phyloP scores from a whole-genome alignment of 768 basidiomycete species.

The Termitomyces sp. region DNA sequence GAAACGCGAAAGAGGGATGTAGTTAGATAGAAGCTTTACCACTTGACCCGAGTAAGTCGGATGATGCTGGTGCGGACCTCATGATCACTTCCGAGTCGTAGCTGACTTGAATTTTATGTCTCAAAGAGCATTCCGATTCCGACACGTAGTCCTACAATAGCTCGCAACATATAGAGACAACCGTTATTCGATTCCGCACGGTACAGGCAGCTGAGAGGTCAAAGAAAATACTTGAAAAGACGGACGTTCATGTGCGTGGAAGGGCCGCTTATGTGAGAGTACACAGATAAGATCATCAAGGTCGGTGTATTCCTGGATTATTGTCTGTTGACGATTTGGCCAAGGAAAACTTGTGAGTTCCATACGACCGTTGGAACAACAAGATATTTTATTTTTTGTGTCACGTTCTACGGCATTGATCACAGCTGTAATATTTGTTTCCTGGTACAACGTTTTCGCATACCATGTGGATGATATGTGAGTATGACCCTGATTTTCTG shows the following conservation, averaged over 20 bases:
- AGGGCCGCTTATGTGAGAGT: too few species aligned
- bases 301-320: too few species aligned
- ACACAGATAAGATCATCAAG: too few species aligned
- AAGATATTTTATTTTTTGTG: neutral
- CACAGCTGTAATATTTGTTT: neutral
- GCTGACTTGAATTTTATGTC: neutral
- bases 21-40: neutral
- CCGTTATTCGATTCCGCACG: neutral
- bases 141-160: neutral
- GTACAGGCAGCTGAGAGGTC: too few species aligned
- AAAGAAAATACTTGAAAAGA: too few species aligned
- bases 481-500: neutral
- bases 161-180: neutral
- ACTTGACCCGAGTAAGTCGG: too few species aligned
- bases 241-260: too few species aligned
- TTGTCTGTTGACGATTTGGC: too few species aligned
- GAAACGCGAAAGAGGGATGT: neutral
- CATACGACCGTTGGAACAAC: too few species aligned
- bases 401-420: neutral
- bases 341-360: too few species aligned
- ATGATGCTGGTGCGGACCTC: too few species aligned
- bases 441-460: neutral
- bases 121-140: neutral
- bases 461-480: neutral
- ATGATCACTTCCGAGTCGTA: neutral